Evolutionary conservation across 2,329 filamentous ascomycete species (phyloP).

Genomic region (Eurotiales sp.): DNA sequence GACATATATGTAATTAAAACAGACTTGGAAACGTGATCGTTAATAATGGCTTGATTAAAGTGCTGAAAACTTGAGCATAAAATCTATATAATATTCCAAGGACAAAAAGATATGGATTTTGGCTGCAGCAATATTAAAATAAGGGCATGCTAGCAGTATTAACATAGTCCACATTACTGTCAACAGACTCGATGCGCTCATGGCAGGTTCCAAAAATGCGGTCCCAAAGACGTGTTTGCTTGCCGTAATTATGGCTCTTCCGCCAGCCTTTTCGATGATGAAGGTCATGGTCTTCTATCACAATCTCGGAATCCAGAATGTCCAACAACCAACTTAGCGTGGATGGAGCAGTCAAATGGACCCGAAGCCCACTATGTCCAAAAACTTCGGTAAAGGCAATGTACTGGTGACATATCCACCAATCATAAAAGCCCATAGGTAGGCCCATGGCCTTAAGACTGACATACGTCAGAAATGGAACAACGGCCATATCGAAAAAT

Average conservation of each 20-base stretch:
- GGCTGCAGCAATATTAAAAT: conserved; percentile 17
- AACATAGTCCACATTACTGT: conserved; percentile 30
- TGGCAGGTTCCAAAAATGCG: conserved; percentile 32
- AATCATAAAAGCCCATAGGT: conserved; percentile 47
- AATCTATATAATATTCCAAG: too few species aligned
- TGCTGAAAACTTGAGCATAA: too few species aligned
- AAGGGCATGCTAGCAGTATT: conserved; percentile 28
- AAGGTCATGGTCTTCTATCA: conserved; percentile 43
- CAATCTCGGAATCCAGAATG: conserved; percentile 32
- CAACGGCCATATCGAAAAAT: conserved; percentile 41
- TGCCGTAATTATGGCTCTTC: conserved; percentile 38
- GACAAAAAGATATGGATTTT: too few species aligned
- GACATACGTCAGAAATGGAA: conserved; percentile 39
- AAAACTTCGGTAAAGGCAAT: conserved; percentile 24
- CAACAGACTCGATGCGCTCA: conserved; percentile 33
- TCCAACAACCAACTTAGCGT: conserved; percentile 34
- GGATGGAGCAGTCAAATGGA: conserved; percentile 33
- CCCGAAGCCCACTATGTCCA: conserved; percentile 28
- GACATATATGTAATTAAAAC: too few species aligned
- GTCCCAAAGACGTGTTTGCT: conserved; percentile 40
- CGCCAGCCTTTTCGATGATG: conserved; percentile 39
- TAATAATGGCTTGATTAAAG: too few species aligned
- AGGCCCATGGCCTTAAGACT: conserved; percentile 35
- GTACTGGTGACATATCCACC: conserved; percentile 47
- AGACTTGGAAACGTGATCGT: too few species aligned